Percentiles rank a stretch among this genome's conserved stretches.
Conservation (phyloP, 495 filamentous ascomycete species). For the Aspergillus cavernicola region DNA sequence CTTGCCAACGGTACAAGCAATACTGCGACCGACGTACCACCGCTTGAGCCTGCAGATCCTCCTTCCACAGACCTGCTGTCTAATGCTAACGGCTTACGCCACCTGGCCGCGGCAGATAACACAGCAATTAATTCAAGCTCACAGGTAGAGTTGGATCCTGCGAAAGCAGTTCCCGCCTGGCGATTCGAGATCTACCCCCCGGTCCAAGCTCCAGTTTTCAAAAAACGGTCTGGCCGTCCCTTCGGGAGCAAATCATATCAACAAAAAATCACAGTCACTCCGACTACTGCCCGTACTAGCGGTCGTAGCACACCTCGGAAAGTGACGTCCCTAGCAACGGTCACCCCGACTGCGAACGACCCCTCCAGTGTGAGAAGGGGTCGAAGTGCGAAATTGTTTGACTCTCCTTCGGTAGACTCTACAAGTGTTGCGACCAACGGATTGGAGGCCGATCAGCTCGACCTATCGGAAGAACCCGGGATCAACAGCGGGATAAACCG, state of each 20-base stretch:
- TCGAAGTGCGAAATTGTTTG: conserved; percentile 34
- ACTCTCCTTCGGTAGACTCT: conserved; percentile 30
- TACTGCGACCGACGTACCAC: conserved; percentile 3
- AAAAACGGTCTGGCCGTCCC: conserved; percentile 48
- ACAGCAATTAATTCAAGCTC: background rate
- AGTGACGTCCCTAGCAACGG: conserved; percentile 24
- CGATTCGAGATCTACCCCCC: conserved; percentile 86
- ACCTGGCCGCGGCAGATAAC: conserved; percentile 9
- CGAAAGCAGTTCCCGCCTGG: conserved; percentile 62
- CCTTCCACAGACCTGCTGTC: conserved; percentile 34
- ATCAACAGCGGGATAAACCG: conserved; percentile 3
- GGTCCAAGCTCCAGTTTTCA: conserved; percentile 52
- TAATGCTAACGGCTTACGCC: conserved; percentile 33
- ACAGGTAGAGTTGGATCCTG: conserved; percentile 24
- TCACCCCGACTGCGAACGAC: conserved; percentile 25
- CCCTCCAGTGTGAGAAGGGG: conserved; percentile 35
- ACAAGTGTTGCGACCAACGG: conserved; percentile 25
- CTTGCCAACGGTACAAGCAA: conserved; percentile 24
- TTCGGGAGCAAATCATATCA: conserved; percentile 24
- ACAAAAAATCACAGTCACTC: conserved; percentile 23
- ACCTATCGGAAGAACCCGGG: conserved; percentile 6
- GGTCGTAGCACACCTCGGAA: conserved; percentile 40
- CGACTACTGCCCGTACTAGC: conserved; percentile 28
- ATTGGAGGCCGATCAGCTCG: conserved; percentile 18
- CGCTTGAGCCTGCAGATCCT: conserved; percentile 34